Conservation (phyloP, 225 moss, liverwort and hornwort species). For the Physcomitrellopsis africana region DNA sequence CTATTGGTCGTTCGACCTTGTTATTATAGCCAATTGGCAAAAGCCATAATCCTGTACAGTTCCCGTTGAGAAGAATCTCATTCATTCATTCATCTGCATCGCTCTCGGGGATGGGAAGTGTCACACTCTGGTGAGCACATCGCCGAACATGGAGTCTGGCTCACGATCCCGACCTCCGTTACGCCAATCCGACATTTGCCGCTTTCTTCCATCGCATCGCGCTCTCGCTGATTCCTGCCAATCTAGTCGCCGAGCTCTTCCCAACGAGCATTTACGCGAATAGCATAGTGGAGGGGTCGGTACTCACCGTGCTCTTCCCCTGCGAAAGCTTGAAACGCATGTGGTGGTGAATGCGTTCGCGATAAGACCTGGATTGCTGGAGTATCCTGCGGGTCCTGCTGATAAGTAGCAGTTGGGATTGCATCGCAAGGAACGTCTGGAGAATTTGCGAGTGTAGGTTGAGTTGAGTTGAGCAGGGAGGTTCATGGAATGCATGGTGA, state of each 20-base stretch:
- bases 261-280: background rate
- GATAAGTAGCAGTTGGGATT: background rate
- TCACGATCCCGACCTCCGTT: too few relatives aligned
- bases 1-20: too few relatives aligned
- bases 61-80: too few relatives aligned
- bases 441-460: background rate
- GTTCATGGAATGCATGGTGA: background rate
- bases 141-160: too few relatives aligned
- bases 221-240: background rate
- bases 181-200: too few relatives aligned
- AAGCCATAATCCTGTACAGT: too few relatives aligned
- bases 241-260: background rate
- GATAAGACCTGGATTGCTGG: background rate
- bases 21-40: too few relatives aligned
- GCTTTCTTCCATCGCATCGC: background rate
- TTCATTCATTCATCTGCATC: too few relatives aligned
- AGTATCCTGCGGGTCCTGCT: background rate
- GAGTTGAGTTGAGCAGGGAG: slow-evolving; percentile 1
- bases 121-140: too few relatives aligned
- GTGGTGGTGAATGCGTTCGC: background rate
- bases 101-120: too few relatives aligned
- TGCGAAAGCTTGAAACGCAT: too few relatives aligned
- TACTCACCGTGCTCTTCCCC: background rate
- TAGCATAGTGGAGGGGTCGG: background rate
- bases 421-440: background rate